Conservation (phyloP, 2,329 filamentous ascomycete species). For the Dactylonectria estremocensis region DNA sequence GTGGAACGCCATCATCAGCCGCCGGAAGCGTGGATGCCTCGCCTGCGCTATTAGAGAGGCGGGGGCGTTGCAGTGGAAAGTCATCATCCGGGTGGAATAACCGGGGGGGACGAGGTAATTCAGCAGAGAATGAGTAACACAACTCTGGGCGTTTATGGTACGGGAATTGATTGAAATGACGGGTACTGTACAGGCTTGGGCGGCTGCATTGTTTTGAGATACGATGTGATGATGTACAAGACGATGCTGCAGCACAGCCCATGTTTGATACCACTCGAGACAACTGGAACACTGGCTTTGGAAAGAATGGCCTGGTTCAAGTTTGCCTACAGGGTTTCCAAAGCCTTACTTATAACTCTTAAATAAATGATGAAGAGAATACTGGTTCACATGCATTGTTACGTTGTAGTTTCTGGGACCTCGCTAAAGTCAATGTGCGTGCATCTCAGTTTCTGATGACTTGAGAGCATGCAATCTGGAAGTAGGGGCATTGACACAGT, state of each 20-base stretch:
- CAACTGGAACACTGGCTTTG: not conserved
- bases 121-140: constrained; percentile 1
- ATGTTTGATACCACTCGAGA: constrained; percentile 20
- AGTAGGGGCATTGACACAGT: not conserved
- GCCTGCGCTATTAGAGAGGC: constrained; percentile 84
- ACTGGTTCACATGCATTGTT: not conserved
- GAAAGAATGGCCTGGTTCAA: not conserved
- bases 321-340: not conserved
- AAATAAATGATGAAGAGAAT: not conserved
- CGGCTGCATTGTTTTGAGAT: constrained; percentile 8
- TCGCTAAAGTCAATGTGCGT: too few species aligned
- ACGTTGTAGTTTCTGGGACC: not conserved
- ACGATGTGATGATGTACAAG: constrained; percentile 24
- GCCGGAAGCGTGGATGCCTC: constrained; percentile 77
- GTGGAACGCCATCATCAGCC: constrained; percentile 80
- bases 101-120: not conserved
- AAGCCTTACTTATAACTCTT: not conserved
- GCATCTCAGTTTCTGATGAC: too few species aligned
- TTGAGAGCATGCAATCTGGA: not conserved
- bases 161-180: not conserved
- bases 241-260: constrained; percentile 10
- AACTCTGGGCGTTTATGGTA: constrained; percentile 23
- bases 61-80: constrained; percentile 77
- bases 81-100: constrained; percentile 74
- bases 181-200: constrained; percentile 13